Evolutionary conservation across 257 asterid genomes (phyloP).

Genomic region (Thymus quinquecostatus): DNA sequence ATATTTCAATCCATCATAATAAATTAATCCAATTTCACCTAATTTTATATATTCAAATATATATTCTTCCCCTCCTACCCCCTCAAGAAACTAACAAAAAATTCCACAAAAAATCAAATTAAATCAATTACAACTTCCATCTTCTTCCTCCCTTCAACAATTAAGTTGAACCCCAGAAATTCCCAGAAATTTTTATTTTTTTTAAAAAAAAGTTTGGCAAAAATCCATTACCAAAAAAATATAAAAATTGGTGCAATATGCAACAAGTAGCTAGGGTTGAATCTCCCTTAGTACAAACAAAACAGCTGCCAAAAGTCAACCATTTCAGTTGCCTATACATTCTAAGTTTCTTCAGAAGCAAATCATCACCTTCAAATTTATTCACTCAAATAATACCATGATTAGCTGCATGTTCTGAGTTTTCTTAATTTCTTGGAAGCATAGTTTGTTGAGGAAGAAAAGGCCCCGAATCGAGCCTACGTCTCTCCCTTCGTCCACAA

Average conservation of each 20-base stretch:
- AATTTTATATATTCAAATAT: constrained; percentile 23
- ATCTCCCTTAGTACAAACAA: constrained; percentile 18
- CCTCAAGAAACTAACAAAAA: constrained; percentile 10
- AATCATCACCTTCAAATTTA: constrained; percentile 8
- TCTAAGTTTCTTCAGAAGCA: constrained; percentile 41
- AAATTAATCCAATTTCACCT: constrained; percentile 33
- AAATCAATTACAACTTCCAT: neutral
- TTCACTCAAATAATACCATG: constrained; percentile 24
- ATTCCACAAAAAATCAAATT: neutral
- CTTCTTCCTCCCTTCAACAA: constrained; percentile 18
- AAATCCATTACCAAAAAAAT: constrained; percentile 43
- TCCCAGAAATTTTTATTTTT: neutral
- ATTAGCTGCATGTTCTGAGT: constrained; percentile 43
- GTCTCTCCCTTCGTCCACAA: neutral
- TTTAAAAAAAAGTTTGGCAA: constrained; percentile 49
- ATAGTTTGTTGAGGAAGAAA: constrained; percentile 54
- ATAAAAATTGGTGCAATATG: constrained; percentile 38
- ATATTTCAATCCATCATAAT: no score
- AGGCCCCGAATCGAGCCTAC: constrained; percentile 35
- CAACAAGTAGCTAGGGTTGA: neutral
- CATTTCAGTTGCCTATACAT: constrained; percentile 27
- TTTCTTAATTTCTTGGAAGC: constrained; percentile 13
- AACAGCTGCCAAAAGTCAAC: constrained; percentile 55
- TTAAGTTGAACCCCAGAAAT: constrained; percentile 16
- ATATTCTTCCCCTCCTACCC: constrained; percentile 1